Evolutionary conservation across 495 filamentous ascomycete species (phyloP).

Genomic region (Neurospora sp.): DNA sequence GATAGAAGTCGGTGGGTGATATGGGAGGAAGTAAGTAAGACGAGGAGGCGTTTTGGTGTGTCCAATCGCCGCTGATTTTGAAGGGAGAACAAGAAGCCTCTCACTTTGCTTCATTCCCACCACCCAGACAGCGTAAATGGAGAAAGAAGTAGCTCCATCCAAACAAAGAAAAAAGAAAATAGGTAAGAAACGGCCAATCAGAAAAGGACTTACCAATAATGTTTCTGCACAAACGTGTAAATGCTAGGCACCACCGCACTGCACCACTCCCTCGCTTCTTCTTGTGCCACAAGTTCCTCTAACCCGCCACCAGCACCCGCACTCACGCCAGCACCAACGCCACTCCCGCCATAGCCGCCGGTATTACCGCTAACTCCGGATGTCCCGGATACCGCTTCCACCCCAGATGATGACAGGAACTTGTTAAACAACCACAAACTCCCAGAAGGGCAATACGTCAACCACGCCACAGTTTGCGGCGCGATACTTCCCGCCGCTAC

Average conservation of each 20-base stretch:
- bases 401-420: neutral
- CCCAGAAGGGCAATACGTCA: slow-evolving; percentile 48
- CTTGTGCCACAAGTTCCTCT: neutral
- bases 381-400: slow-evolving; percentile 1
- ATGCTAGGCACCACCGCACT: slow-evolving; percentile 61
- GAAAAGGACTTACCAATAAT: slow-evolving; percentile 65
- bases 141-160: neutral
- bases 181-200: neutral
- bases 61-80: neutral
- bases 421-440: neutral
- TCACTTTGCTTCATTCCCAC: neutral
- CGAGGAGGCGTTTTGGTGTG: neutral
- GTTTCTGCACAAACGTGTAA: slow-evolving; percentile 76
- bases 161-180: neutral
- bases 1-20: neutral
- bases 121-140: neutral
- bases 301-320: neutral
- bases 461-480: slow-evolving; percentile 71
- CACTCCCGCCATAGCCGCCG: neutral
- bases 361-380: slow-evolving; percentile 1
- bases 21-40: neutral
- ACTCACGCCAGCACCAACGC: neutral
- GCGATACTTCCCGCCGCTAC: slow-evolving; percentile 54
- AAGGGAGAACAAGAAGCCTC: neutral
- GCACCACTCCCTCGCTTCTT: slow-evolving; percentile 62